phyloP scores from a whole-genome alignment of 2,329 filamentous ascomycete genomes.

The Fusarium robinianum region DNA sequence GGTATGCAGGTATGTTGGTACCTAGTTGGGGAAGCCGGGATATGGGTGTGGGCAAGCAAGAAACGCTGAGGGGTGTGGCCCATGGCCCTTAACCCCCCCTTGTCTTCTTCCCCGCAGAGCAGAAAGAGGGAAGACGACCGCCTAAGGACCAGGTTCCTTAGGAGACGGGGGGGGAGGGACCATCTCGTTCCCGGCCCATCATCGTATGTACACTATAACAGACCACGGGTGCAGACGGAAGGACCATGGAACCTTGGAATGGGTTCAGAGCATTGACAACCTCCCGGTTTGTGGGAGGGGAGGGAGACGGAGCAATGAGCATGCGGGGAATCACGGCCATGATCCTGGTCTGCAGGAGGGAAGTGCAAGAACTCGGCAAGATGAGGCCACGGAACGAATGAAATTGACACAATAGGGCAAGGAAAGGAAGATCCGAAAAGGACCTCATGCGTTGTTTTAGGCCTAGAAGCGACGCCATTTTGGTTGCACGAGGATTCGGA shows the following conservation, averaged over 20 bases:
- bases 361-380: slow-evolving; percentile 9
- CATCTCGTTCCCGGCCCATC: no score
- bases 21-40: slow-evolving; percentile 32
- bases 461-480: background rate
- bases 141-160: background rate
- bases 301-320: no score
- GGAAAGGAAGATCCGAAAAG: no score
- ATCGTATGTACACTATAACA: no score
- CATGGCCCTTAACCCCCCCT: background rate
- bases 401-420: background rate
- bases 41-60: slow-evolving; percentile 4
- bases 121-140: background rate
- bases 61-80: slow-evolving; percentile 13
- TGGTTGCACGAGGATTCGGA: background rate
- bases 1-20: slow-evolving; percentile 4
- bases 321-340: slow-evolving; percentile 19
- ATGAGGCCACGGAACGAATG: slow-evolving; percentile 13
- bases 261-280: slow-evolving; percentile 2
- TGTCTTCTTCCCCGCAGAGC: slow-evolving; percentile 17
- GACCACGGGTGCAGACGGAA: slow-evolving; percentile 2
- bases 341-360: background rate
- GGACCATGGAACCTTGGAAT: no score
- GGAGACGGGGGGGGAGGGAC: no score
- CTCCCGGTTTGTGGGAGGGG: no score
- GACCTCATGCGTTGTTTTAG: no score